Conservation (phyloP, 2,329 filamentous ascomycete species). For the Colletotrichum sp. region DNA sequence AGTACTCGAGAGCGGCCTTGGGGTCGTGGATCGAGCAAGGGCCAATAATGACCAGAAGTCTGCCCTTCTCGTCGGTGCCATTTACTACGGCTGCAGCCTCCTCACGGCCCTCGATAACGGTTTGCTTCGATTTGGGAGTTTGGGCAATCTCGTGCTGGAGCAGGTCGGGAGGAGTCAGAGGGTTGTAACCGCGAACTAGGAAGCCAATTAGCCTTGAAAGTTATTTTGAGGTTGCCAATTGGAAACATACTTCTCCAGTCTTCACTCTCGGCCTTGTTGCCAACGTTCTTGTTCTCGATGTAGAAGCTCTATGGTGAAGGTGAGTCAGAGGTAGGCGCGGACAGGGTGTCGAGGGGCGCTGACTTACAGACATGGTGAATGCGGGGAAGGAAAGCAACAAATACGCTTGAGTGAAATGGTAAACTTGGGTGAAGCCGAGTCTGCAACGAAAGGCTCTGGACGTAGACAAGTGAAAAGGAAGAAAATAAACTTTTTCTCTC, state of each 20-base stretch:
- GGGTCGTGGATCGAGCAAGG: slow-evolving; percentile 99
- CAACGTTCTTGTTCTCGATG: slow-evolving; percentile 80
- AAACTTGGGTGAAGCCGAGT: not conserved
- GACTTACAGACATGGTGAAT: slow-evolving; percentile 38
- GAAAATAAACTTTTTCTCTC: slow-evolving; percentile 6
- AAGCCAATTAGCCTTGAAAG: slow-evolving; percentile 26
- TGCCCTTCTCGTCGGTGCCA: slow-evolving; percentile 64
- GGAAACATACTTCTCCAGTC: slow-evolving; percentile 77
- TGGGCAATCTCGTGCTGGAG: slow-evolving; percentile 90
- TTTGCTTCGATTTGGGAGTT: slow-evolving; percentile 60
- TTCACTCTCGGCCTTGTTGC: slow-evolving; percentile 75
- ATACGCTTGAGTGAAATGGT: not conserved
- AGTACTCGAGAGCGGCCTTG: slow-evolving; percentile 88
- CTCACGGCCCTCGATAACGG: slow-evolving; percentile 65
- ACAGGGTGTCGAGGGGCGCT: not conserved
- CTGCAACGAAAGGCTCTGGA: not conserved
- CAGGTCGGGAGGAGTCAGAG: slow-evolving; percentile 88
- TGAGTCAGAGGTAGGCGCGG: slow-evolving; percentile 27
- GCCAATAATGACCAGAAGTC: slow-evolving; percentile 79
- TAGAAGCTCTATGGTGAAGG: slow-evolving; percentile 61
- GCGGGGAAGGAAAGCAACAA: not conserved
- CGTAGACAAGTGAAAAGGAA: not conserved
- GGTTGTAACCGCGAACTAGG: slow-evolving; percentile 86
- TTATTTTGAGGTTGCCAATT: not conserved
- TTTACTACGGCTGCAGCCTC: slow-evolving; percentile 74